Evolutionary conservation across 1,284 basidiomycete genomes (phyloP).

Genomic region (Irpex sp.): DNA sequence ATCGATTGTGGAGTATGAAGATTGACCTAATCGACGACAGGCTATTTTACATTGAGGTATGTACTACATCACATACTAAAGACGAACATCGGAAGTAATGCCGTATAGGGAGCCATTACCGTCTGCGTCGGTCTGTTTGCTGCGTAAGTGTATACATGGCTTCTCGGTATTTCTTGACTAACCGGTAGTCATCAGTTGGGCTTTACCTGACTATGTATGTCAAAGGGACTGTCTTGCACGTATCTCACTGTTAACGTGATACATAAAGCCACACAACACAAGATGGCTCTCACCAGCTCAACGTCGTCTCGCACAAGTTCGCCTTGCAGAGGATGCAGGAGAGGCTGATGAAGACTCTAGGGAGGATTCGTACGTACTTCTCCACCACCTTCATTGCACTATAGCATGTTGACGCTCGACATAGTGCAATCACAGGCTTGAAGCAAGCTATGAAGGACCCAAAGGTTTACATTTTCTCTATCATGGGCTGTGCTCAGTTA

Average conservation of each 20-base stretch:
- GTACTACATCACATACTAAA: constrained; percentile 9
- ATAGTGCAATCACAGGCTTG: constrained; percentile 62
- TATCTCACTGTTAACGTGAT: background rate
- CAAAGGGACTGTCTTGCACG: too few species aligned
- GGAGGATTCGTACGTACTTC: constrained; percentile 59
- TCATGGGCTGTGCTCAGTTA: constrained; percentile 59
- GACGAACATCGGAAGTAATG: background rate
- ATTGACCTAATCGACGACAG: constrained; percentile 32
- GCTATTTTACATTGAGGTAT: constrained; percentile 72
- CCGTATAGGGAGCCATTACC: constrained; percentile 60
- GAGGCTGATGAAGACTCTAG: constrained; percentile 71
- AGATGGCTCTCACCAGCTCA: constrained; percentile 70
- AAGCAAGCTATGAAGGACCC: constrained; percentile 69
- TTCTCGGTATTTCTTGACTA: background rate
- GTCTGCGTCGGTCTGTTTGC: constrained; percentile 62
- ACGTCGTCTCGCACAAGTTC: constrained; percentile 71
- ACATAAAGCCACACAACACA: constrained; percentile 67
- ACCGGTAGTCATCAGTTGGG: constrained; percentile 13
- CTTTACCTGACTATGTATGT: constrained; percentile 35
- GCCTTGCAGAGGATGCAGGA: constrained; percentile 82
- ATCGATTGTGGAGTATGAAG: background rate
- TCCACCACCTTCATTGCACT: background rate
- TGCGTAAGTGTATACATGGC: constrained; percentile 47
- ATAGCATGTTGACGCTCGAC: background rate
- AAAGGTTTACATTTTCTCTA: constrained; percentile 67